Conservation (phyloP, 2,329 filamentous ascomycete genomes). For the Colletotrichum sp. region DNA sequence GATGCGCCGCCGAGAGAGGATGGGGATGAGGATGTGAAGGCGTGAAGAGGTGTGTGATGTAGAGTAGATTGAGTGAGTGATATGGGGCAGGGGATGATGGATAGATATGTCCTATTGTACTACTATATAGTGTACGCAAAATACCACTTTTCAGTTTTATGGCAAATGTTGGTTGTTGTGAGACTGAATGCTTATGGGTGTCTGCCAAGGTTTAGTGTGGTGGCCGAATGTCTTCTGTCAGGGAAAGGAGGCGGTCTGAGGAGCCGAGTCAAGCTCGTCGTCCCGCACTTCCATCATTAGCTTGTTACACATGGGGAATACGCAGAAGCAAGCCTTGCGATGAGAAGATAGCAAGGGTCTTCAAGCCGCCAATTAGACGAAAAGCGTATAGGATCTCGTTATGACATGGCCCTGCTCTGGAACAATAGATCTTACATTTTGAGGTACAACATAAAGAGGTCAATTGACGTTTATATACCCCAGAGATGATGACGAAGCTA, state of each 20-base stretch:
- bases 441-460: too few relatives aligned
- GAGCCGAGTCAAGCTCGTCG: background rate
- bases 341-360: background rate
- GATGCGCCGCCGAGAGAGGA: background rate
- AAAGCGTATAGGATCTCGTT: background rate
- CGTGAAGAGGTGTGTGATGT: background rate
- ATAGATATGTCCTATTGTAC: background rate
- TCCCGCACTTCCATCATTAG: rapidly evolving
- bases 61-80: background rate
- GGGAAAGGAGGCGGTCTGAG: background rate
- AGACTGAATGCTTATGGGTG: background rate
- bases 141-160: background rate
- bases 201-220: background rate
- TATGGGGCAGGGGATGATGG: background rate
- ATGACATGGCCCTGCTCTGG: background rate
- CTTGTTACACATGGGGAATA: rapidly evolving
- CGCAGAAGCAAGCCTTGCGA: background rate
- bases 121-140: background rate
- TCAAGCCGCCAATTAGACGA: background rate
- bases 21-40: background rate
- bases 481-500: too few relatives aligned
- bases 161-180: background rate
- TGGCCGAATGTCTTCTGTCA: background rate
- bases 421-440: too few relatives aligned
- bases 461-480: too few relatives aligned